Evolutionary conservation across 495 filamentous ascomycete species (phyloP).

Genomic region (Bombardia bombarda): DNA sequence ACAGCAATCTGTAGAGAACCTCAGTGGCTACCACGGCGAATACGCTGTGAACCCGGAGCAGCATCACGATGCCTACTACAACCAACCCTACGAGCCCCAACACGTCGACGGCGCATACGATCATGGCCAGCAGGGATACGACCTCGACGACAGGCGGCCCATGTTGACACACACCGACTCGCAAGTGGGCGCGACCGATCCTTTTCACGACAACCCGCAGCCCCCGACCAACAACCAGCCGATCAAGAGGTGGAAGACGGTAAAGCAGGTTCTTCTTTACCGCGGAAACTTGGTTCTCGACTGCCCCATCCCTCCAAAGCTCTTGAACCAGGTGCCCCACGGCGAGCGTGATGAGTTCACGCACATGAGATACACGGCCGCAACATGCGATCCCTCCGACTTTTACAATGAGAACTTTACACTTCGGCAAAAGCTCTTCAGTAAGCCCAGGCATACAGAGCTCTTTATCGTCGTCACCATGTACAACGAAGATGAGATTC

Average conservation of each 20-base stretch:
- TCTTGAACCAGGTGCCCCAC: conserved; percentile 79
- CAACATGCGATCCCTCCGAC: conserved; percentile 86
- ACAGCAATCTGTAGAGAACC: conserved; percentile 73
- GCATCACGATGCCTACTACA: conserved; percentile 82
- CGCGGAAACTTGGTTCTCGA: conserved; percentile 96
- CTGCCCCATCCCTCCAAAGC: conserved; percentile 85
- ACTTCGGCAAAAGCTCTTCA: conserved; percentile 87
- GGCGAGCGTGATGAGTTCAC: conserved; percentile 96
- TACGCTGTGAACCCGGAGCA: conserved; percentile 73
- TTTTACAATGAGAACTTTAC: conserved; percentile 89
- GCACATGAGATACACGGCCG: conserved; percentile 96
- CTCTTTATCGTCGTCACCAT: conserved; percentile 97
- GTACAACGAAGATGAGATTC: conserved; percentile 98
- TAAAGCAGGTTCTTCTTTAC: conserved; percentile 95
- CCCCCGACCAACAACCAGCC: conserved; percentile 41
- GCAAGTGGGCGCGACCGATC: conserved; percentile 31
- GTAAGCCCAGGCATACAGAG: conserved; percentile 88
- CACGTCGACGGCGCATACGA: conserved; percentile 48
- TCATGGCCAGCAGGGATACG: conserved; percentile 14
- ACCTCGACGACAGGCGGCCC: conserved; percentile 40
- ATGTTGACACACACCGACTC: conserved; percentile 43
- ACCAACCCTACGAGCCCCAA: conserved; percentile 68
- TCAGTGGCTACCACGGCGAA: conserved; percentile 58
- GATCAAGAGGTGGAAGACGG: conserved; percentile 93
- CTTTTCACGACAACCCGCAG: conserved; percentile 38